These are phyloP conservation scores for Allantophomopsis cytisporea DNA, from an alignment of 2,329 filamentous ascomycete genomes.

Conservation along the genomic window DNA sequence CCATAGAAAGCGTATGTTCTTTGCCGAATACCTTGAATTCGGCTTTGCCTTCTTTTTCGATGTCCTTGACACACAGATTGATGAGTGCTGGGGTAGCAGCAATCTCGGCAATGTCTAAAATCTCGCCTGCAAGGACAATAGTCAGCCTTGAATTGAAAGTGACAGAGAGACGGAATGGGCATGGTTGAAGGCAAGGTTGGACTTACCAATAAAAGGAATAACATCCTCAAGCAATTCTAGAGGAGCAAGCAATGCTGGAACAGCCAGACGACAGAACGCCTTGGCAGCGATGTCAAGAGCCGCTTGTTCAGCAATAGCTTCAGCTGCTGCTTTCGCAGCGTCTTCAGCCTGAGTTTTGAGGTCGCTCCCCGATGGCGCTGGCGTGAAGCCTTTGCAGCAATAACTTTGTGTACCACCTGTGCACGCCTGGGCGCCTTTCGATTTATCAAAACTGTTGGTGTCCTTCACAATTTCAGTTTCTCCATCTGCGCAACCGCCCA, in stretches of 20 bases:
- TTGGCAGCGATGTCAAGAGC: constrained; percentile 21
- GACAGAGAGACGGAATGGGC: too few relatives aligned
- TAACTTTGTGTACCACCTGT: constrained; percentile 16
- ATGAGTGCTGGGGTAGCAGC: constrained; percentile 18
- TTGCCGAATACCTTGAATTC: constrained; percentile 17
- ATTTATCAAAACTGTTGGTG: constrained; percentile 15
- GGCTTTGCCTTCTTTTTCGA: constrained; percentile 19
- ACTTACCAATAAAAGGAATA: constrained; percentile 10
- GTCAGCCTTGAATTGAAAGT: too few relatives aligned
- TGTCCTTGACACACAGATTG: constrained; percentile 16
- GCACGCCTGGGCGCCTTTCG: constrained; percentile 18
- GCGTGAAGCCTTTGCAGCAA: constrained; percentile 18
- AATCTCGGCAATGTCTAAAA: constrained; percentile 4
- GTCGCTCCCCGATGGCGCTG: constrained; percentile 8
- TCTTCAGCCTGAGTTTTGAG: constrained; percentile 11
- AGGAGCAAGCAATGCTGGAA: constrained; percentile 14
- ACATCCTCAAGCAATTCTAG: constrained; percentile 11
- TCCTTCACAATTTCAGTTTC: constrained; percentile 17
- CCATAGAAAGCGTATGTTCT: constrained; percentile 11
- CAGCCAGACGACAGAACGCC: constrained; percentile 20
- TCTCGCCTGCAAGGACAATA: constrained; percentile 2
- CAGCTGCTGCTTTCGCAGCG: constrained; percentile 13
- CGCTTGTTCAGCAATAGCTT: constrained; percentile 13
- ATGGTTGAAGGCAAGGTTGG: too few relatives aligned
- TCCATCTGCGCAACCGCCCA: constrained; percentile 11